Conservation (phyloP, 768 basidiomycete genomes). For the Xerocomellus amylosporus region DNA sequence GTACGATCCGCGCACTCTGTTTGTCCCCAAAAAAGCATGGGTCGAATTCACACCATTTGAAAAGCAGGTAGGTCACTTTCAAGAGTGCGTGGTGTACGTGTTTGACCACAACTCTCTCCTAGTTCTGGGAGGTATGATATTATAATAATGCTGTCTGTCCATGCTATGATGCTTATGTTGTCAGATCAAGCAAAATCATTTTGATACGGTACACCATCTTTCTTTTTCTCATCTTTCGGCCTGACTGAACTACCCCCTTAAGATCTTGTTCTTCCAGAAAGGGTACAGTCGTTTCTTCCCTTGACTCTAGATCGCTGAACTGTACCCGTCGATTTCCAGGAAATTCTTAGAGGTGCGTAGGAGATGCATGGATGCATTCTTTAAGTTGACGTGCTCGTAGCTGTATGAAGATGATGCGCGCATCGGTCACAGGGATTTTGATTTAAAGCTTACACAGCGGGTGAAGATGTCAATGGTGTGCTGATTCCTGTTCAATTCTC, state of each 20-base stretch:
- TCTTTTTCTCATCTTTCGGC: constrained; percentile 9
- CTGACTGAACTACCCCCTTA: constrained; percentile 9
- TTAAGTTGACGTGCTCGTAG: constrained; percentile 22
- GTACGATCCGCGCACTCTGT: constrained; percentile 89
- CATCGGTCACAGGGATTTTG: constrained; percentile 91
- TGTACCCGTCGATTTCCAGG: constrained; percentile 37
- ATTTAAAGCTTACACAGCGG: constrained; percentile 84
- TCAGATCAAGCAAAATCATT: constrained; percentile 96
- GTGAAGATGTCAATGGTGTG: constrained; percentile 99
- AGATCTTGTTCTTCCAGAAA: constrained; percentile 98
- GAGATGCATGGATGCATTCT: background rate
- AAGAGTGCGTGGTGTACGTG: background rate
- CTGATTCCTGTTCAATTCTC: background rate
- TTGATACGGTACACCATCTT: constrained; percentile 67
- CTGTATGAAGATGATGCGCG: constrained; percentile 96
- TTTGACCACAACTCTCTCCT: constrained; percentile 2
- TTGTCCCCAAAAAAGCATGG: constrained; percentile 77
- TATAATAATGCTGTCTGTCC: background rate
- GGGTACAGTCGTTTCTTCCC: constrained; percentile 49
- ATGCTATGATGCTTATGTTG: constrained; percentile 5
- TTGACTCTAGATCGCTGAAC: background rate
- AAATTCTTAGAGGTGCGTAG: constrained; percentile 73
- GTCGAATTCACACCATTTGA: constrained; percentile 90
- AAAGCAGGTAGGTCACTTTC: constrained; percentile 56
- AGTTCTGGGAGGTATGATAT: constrained; percentile 72